A percentile compares a stretch with the other conserved stretches of the same genome.
phyloP scores from a whole-genome alignment of 2,329 filamentous ascomycete genomes.

The Neonectria neomacrospora region DNA sequence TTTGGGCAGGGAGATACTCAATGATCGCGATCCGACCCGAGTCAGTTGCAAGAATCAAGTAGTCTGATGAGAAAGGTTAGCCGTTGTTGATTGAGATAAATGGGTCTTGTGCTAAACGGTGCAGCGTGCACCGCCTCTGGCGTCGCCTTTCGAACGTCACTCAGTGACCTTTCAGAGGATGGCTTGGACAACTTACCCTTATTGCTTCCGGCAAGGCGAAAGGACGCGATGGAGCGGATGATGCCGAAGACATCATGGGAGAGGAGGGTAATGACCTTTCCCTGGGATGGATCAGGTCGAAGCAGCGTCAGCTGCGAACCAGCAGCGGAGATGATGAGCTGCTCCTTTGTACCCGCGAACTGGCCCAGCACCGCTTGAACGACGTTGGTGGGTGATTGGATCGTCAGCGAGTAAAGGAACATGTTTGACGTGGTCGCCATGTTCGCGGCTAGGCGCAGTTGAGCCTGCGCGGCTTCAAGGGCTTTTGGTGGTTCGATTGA shows the following conservation, averaged over 20 bases:
- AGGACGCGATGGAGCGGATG: conserved; percentile 87
- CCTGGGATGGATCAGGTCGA: conserved; percentile 84
- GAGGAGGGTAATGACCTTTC: conserved; percentile 85
- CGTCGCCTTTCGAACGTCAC: conserved; percentile 63
- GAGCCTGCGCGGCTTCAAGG: conserved; percentile 60
- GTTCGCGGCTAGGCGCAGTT: conserved; percentile 60
- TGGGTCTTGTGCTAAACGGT: conserved; percentile 38
- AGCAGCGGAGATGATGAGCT: conserved; percentile 94
- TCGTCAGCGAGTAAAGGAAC: conserved; percentile 97
- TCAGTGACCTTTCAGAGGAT: conserved; percentile 68
- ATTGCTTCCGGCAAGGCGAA: conserved; percentile 90
- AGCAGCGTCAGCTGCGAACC: conserved; percentile 90
- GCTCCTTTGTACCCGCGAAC: conserved; percentile 95
- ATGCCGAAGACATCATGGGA: conserved; percentile 98
- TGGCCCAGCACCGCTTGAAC: conserved; percentile 93
- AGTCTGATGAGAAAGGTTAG: conserved; percentile 71
- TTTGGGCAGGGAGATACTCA: conserved; percentile 88
- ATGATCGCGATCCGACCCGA: conserved; percentile 94
- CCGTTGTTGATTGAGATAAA: conserved; percentile 38
- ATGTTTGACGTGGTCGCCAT: conserved; percentile 99
- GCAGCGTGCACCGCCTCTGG: conserved; percentile 37
- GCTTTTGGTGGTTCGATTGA: conserved; percentile 43
- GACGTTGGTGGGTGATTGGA: conserved; percentile 90
- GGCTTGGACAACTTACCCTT: conserved; percentile 80
- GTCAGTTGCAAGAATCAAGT: conserved; percentile 94